Evolutionary conservation across 139 green algal species (phyloP).

Genomic region (Dunaliella sp.): DNA sequence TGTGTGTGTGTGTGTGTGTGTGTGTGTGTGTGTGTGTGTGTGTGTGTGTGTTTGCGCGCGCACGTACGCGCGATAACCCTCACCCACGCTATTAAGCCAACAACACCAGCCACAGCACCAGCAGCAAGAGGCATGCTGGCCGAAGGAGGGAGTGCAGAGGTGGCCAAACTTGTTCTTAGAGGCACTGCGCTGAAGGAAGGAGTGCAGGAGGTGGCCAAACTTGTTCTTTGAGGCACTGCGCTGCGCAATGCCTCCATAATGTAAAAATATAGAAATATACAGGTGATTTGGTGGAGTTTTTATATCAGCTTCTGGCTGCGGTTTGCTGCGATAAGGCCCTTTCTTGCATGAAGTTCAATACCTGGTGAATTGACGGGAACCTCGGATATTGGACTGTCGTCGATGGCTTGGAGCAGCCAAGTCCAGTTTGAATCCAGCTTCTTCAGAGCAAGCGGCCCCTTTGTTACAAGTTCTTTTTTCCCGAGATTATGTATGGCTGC

Average conservation of each 20-base stretch:
- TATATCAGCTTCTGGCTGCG: not conserved
- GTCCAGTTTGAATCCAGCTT: too few species aligned
- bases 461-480: too few species aligned
- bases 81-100: not conserved
- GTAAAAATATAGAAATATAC: constrained; percentile 6
- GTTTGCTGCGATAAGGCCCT: not conserved
- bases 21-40: constrained; percentile 1
- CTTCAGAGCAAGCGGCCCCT: too few species aligned
- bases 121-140: not conserved
- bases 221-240: not conserved
- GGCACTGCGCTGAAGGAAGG: not conserved
- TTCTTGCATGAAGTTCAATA: too few species aligned
- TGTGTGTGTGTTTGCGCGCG: not conserved
- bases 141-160: not conserved
- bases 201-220: not conserved
- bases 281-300: not conserved
- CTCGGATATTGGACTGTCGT: too few species aligned
- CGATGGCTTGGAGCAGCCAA: too few species aligned
- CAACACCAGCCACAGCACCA: not conserved
- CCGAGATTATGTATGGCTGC: too few species aligned
- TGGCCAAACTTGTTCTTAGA: not conserved
- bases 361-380: too few species aligned
- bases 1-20: not conserved
- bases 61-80: too few species aligned
- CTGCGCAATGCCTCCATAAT: not conserved